Base-by-base conservation (phyloP, 2,329 filamentous ascomycete species). In the Aspergillus floridensis region DNA sequence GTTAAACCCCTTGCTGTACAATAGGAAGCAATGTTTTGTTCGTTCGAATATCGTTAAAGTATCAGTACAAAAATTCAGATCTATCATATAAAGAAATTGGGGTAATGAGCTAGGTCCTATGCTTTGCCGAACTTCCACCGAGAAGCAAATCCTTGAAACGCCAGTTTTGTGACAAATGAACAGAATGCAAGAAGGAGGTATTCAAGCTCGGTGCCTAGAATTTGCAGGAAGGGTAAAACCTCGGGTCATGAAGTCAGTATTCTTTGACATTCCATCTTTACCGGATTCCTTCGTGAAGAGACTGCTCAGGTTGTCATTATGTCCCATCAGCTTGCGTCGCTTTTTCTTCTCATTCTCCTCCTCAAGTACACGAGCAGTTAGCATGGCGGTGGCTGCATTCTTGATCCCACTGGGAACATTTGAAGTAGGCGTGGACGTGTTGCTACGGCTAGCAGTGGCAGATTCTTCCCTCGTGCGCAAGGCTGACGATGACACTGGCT, bases 261-360 rank as follows among this genome's bases (percentile, higher is more conserved):
- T 78, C 35, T 78, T 80, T 12, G 68, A 64, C 14, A 76, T 72
- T 16, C 73, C 69, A 49, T 76, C 76, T 51, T 78, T 78, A 44
- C 1, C n/a, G 2, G 73, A 72, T 4, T 70, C 74, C 57, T 77
- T 80, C 1, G 79, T 79, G 65, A 84, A 86, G 14, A 86, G 73
- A 62, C 80, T 83, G 63, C 82, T 81, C 35, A 86, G 64, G 59
- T 82, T 85, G 24, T 84, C 82, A 67, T 81, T 86, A 58, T 82
- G 79, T 3, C 83, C 86, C 66, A 91, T 69, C 71, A 92, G 69
- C 70, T 90, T 96, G 61, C 90, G 82, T 65, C 88, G 81, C 77
- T 93, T 96, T 65, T 92, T 92, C 58, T 85, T 83, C 69, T 89
- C 87, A 53, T 93, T 90, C 73, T 97, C 91, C 69, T 98, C 93